Conservation (phyloP, 768 basidiomycete species). For the button mushroom (Agaricus bisporus) region DNA sequence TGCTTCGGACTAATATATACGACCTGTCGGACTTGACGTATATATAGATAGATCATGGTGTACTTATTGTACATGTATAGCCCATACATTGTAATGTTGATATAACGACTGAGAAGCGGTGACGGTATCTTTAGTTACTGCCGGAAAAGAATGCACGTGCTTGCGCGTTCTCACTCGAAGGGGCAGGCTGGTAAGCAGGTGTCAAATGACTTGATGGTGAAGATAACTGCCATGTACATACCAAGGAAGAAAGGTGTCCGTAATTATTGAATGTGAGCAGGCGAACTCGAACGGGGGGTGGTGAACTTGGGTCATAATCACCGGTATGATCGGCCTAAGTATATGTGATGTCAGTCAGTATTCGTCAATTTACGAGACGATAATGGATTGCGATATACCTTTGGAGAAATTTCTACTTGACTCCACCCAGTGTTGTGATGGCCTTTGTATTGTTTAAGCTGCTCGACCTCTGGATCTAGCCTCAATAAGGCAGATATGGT, state of each 20-base stretch:
- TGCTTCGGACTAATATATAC: too few species aligned
- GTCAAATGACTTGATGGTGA: not conserved
- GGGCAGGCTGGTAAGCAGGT: not conserved
- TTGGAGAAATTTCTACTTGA: constrained; percentile 38
- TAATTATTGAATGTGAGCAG: constrained; percentile 3
- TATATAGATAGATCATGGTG: too few species aligned
- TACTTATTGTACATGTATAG: too few species aligned
- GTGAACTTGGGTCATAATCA: not conserved
- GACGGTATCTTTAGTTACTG: not conserved
- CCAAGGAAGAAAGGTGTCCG: constrained; percentile 2
- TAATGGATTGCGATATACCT: constrained; percentile 24
- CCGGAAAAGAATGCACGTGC: not conserved
- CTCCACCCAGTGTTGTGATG: constrained; percentile 75
- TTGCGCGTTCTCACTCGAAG: not conserved
- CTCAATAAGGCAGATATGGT: constrained; percentile 49
- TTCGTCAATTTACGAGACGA: not conserved
- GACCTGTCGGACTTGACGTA: too few species aligned
- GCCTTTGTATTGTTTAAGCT: constrained; percentile 34
- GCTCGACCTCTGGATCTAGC: constrained; percentile 39
- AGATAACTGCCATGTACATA: not conserved
- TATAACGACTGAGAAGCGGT: not conserved
- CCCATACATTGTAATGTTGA: not conserved
- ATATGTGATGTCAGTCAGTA: not conserved
- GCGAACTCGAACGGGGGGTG: constrained; percentile 2
- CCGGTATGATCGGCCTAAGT: not conserved